phyloP scores from a whole-genome alignment of 345 rosid species.

The Eucalyptus leucophloia region DNA sequence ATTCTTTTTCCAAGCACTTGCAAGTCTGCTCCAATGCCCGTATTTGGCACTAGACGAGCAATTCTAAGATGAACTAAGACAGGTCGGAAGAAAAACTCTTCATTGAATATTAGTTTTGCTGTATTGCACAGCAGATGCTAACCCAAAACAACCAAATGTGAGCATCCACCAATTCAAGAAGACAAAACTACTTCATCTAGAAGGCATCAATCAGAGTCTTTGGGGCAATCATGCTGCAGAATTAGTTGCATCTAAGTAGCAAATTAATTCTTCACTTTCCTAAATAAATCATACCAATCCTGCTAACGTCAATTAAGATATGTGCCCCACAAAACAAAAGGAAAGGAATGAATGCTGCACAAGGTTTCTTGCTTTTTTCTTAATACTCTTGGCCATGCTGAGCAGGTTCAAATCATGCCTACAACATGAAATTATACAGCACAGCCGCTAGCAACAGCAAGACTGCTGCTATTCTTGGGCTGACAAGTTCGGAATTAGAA shows the following conservation, averaged over 20 bases:
- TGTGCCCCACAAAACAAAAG: background rate
- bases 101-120: background rate
- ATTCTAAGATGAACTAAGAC: background rate
- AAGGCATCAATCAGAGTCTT: background rate
- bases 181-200: background rate
- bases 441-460: conserved; percentile 14
- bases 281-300: background rate
- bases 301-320: background rate
- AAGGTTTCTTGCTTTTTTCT: background rate
- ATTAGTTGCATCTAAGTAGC: background rate
- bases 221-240: background rate
- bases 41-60: background rate
- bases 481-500: conserved; percentile 13
- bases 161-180: background rate
- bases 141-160: background rate
- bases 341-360: conserved; percentile 4
- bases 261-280: background rate
- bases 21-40: background rate
- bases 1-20: background rate
- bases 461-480: conserved; percentile 4
- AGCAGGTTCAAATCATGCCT: background rate
- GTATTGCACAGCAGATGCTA: background rate
- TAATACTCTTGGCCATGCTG: background rate
- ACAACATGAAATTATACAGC: conserved; percentile 11
- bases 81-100: background rate